phyloP scores from a whole-genome alignment of 345 rosid species.

The Crucihimalaya himalaica region DNA sequence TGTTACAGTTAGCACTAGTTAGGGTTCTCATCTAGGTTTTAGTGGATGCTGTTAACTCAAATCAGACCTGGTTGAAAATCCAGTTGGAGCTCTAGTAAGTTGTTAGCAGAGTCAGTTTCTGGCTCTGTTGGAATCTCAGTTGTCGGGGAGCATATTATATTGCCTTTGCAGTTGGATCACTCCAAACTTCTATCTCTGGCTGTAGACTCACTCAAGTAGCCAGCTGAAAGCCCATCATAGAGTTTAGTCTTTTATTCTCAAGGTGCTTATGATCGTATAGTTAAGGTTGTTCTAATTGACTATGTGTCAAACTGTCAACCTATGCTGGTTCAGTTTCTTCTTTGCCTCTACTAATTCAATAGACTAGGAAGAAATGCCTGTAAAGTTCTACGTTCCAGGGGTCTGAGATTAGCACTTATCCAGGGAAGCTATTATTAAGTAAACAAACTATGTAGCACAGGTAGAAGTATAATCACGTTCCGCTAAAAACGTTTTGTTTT shows the following conservation, averaged over 20 bases:
- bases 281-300: neutral
- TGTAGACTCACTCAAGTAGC: neutral
- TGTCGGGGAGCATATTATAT: neutral
- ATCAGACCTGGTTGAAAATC: neutral
- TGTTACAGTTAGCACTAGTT: conserved; percentile 4
- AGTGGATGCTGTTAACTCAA: neutral
- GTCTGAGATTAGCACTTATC: neutral
- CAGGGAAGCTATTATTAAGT: neutral
- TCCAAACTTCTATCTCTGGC: neutral
- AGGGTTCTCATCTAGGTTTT: neutral
- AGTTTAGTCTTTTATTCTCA: neutral
- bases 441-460: neutral
- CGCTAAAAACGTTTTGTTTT: neutral
- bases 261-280: neutral
- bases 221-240: neutral
- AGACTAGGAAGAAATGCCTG: neutral
- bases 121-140: neutral
- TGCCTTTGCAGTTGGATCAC: neutral
- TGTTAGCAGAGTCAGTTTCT: neutral
- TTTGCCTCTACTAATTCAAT: neutral
- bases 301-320: neutral
- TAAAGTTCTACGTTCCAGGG: neutral
- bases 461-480: neutral
- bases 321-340: neutral
- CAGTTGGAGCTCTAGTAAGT: neutral